Percentiles rank a stretch among this genome's conserved stretches.
Conservation (phyloP, 176 grass and related monocot species). For the Phragmites australis region DNA sequence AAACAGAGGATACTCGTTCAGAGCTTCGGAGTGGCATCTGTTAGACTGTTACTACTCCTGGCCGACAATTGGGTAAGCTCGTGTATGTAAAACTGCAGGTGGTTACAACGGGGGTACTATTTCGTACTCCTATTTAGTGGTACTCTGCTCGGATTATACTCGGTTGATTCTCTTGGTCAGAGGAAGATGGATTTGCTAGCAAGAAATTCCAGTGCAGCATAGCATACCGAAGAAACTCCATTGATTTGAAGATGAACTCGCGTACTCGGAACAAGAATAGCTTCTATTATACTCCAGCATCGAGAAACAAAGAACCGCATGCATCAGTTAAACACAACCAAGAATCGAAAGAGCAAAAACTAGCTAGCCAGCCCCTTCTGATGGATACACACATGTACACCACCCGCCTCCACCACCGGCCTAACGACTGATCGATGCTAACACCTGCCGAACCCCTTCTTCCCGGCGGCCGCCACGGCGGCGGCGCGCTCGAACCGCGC, state of each 20-base stretch:
- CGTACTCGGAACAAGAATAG: neutral
- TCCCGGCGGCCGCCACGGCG: constrained; percentile 50
- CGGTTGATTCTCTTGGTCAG: neutral
- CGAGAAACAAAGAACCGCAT: neutral
- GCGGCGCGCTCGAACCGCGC: constrained; percentile 68
- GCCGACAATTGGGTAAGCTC: neutral
- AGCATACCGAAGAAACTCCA: neutral
- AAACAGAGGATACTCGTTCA: neutral
- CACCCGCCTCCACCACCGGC: neutral
- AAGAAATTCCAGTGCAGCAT: neutral
- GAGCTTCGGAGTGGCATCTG: neutral
- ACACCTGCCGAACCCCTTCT: constrained; percentile 47
- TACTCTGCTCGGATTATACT: too few relatives aligned
- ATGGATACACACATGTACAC: constrained; percentile 47
- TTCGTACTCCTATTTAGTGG: neutral
- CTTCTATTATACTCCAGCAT: neutral
- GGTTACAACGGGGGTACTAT: neutral
- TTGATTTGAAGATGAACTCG: neutral
- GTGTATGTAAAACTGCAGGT: neutral
- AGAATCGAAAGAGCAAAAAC: constrained; percentile 27
- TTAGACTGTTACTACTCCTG: neutral
- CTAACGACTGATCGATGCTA: constrained; percentile 23
- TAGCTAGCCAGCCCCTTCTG: neutral
- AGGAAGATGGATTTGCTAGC: neutral
- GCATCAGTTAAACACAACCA: neutral